These are phyloP conservation scores for Aspergillus arachidicola DNA, from an alignment of 2,329 filamentous ascomycete species.

Conservation along the genomic window DNA sequence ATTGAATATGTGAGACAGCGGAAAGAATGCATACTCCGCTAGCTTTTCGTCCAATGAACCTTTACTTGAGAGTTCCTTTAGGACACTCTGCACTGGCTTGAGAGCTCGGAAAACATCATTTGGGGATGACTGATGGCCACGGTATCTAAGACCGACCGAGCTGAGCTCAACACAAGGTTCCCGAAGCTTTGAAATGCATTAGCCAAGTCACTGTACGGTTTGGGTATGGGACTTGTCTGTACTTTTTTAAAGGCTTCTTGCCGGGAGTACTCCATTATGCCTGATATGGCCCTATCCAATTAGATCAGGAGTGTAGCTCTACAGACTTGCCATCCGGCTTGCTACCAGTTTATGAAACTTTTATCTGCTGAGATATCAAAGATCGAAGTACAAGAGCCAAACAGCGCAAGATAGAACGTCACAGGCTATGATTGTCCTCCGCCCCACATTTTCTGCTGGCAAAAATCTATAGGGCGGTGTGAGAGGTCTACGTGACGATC, in stretches of 20 bases:
- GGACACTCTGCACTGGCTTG: conserved; percentile 43
- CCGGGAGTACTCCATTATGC: conserved; percentile 39
- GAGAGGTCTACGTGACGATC: too few relatives aligned
- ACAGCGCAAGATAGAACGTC: neutral
- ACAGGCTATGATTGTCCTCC: neutral
- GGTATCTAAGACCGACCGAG: conserved; percentile 55
- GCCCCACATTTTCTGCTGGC: neutral
- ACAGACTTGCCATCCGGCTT: neutral
- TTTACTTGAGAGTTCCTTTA: conserved; percentile 44
- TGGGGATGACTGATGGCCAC: conserved; percentile 47
- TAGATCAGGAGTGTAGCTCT: neutral
- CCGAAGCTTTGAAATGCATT: conserved; percentile 52
- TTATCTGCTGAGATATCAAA: neutral
- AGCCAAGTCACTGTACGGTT: conserved; percentile 14
- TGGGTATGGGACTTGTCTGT: conserved; percentile 8
- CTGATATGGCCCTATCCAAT: neutral
- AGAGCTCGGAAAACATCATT: conserved; percentile 54
- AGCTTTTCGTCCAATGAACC: conserved; percentile 72
- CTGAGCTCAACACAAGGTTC: conserved; percentile 61
- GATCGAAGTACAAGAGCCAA: neutral
- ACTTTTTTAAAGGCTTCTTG: conserved; percentile 48
- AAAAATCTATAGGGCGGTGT: neutral
- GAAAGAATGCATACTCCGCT: conserved; percentile 94
- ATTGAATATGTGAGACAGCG: conserved; percentile 82
- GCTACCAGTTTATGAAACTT: too few relatives aligned